Percentiles rank a stretch among this genome's conserved stretches.
Conservation (phyloP, 306 rosid genomes). For the Fagus sylvatica region DNA sequence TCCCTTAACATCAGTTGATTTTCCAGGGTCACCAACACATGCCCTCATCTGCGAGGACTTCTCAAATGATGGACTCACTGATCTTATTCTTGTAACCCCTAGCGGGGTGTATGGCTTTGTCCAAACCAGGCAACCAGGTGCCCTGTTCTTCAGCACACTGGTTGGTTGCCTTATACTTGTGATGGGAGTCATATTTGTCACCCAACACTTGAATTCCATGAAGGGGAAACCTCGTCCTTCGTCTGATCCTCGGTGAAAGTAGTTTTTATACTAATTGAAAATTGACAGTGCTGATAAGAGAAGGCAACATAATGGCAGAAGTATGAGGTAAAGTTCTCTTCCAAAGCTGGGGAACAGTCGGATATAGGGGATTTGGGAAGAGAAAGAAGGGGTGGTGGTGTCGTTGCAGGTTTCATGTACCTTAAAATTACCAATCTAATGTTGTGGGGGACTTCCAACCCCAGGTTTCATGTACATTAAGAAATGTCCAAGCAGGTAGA, state of each 20-base stretch:
- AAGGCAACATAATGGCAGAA: neutral
- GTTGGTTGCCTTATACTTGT: conserved; percentile 90
- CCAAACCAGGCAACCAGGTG: conserved; percentile 97
- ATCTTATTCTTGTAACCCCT: conserved; percentile 79
- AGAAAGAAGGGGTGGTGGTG: too few relatives aligned
- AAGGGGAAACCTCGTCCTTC: conserved; percentile 89
- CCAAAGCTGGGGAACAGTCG: neutral
- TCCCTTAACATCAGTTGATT: conserved; percentile 63
- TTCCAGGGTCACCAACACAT: conserved; percentile 86
- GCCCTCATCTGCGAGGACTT: conserved; percentile 79
- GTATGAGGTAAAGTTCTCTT: neutral
- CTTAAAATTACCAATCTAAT: conserved; percentile 13
- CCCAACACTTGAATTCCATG: conserved; percentile 81
- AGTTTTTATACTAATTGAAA: conserved; percentile 12
- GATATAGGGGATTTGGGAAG: too few relatives aligned
- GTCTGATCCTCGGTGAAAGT: conserved; percentile 46
- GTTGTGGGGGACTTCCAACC: neutral
- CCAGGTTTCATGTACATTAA: neutral
- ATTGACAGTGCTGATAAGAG: conserved; percentile 14
- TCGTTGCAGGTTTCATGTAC: too few relatives aligned
- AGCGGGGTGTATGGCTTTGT: conserved; percentile 89
- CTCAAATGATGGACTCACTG: conserved; percentile 93
- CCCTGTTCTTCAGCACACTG: conserved; percentile 91
- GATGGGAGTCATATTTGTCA: conserved; percentile 89
- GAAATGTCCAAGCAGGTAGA: conserved; percentile 10